These are phyloP conservation scores for Aspergillus saccharolyticus DNA, from an alignment of 495 filamentous ascomycete species.

Conservation along the genomic window DNA sequence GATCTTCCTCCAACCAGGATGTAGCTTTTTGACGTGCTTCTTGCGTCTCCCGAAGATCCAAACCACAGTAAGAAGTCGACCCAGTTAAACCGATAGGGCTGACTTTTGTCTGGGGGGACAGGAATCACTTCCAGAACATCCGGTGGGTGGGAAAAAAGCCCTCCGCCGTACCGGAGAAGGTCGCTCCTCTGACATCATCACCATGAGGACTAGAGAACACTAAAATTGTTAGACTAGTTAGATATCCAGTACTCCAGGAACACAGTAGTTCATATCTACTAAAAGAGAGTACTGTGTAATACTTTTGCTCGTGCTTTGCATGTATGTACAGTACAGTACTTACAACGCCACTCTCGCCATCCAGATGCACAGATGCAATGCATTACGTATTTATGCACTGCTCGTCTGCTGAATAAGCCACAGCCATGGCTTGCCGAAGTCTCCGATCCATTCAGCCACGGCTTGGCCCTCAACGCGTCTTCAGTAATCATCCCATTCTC, in stretches of 20 bases:
- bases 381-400: slow-evolving; percentile 7
- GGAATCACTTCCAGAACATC: neutral
- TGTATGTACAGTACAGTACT: neutral
- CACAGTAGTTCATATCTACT: no score
- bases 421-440: slow-evolving; percentile 9
- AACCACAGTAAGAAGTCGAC: neutral
- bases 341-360: neutral
- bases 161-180: neutral
- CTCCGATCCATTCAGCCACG: slow-evolving; percentile 7
- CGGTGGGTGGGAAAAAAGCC: neutral
- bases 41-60: neutral
- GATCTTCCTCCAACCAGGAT: neutral
- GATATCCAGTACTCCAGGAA: no score
- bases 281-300: no score
- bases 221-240: no score
- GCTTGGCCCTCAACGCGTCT: neutral
- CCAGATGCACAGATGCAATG: neutral
- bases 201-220: neutral
- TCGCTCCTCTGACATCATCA: slow-evolving; percentile 1
- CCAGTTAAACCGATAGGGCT: slow-evolving; percentile 1
- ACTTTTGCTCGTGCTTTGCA: neutral
- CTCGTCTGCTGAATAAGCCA: slow-evolving; percentile 10
- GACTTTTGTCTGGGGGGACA: neutral
- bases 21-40: neutral
- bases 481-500: neutral